A percentile compares a stretch with the other conserved stretches of the same genome.
Evolutionary conservation across 176 grass and related monocot species (phyloP).

Genomic region (Luzula sylvatica): DNA sequence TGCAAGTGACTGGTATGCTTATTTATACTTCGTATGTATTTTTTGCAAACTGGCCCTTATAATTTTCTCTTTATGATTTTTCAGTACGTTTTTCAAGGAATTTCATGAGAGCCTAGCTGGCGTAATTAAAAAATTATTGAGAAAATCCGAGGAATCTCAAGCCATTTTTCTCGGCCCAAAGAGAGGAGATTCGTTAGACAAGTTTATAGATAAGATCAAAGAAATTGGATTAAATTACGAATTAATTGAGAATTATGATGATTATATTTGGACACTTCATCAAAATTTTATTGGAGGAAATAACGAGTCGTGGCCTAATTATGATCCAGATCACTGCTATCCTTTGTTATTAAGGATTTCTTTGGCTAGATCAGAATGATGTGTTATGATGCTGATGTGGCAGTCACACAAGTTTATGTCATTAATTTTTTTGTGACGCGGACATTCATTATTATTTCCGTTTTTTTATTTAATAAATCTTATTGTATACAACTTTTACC

Average conservation of each 20-base stretch:
- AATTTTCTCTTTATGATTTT: neutral
- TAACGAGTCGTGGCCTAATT: constrained; percentile 64
- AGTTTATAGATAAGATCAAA: constrained; percentile 44
- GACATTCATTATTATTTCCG: neutral
- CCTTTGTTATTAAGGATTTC: constrained; percentile 64
- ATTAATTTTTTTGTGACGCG: neutral
- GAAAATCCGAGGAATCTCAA: constrained; percentile 42
- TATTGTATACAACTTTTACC: neutral
- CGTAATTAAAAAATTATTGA: constrained; percentile 44
- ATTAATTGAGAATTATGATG: constrained; percentile 79
- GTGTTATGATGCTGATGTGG: constrained; percentile 1
- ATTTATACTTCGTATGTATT: neutral
- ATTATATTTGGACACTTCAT: constrained; percentile 55
- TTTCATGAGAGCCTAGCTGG: constrained; percentile 51
- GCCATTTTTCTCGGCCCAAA: constrained; percentile 78
- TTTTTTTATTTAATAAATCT: neutral
- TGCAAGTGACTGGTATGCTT: constrained; percentile 90
- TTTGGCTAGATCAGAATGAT: neutral
- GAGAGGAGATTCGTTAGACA: constrained; percentile 83
- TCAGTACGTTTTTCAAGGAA: constrained; percentile 88
- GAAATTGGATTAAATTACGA: constrained; percentile 50
- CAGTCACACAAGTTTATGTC: neutral
- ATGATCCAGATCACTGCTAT: constrained; percentile 67
- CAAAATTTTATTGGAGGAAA: constrained; percentile 36
- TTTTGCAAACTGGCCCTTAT: constrained; percentile 15